Conservation (phyloP, 1,284 basidiomycete genomes). For the Phellopilus nigrolimitatus region DNA sequence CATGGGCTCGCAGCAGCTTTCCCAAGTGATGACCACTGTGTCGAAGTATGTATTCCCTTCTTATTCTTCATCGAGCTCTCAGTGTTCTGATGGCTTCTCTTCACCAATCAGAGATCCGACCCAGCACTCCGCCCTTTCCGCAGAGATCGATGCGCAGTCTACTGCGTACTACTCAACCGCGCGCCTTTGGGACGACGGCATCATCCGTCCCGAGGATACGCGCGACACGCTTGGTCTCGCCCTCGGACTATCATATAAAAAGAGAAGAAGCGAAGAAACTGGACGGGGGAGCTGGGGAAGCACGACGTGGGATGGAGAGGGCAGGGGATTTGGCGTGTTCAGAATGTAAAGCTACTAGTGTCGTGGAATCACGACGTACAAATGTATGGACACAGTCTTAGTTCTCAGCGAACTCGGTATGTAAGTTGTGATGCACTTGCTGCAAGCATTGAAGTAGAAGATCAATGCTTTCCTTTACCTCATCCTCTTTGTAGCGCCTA, state of each 20-base stretch:
- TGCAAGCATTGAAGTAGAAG: too few relatives aligned
- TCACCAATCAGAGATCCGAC: constrained; percentile 55
- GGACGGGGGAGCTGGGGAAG: constrained; percentile 26
- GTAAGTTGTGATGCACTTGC: too few relatives aligned
- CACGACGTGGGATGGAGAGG: constrained; percentile 69
- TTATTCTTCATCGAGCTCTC: constrained; percentile 7
- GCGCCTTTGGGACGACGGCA: constrained; percentile 92
- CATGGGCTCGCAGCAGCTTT: constrained; percentile 92
- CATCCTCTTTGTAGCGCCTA: too few relatives aligned
- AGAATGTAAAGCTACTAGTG: too few relatives aligned
- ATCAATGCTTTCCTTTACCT: too few relatives aligned
- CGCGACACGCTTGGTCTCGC: constrained; percentile 83
- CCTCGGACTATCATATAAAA: constrained; percentile 67
- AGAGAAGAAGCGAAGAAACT: constrained; percentile 25
- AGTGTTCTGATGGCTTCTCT: background rate
- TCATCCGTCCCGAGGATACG: constrained; percentile 90
- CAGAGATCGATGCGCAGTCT: constrained; percentile 84
- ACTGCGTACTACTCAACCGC: constrained; percentile 85
- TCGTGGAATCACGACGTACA: too few relatives aligned
- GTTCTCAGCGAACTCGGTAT: too few relatives aligned
- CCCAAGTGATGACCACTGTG: constrained; percentile 88
- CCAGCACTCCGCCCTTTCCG: constrained; percentile 69
- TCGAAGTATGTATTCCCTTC: constrained; percentile 53
- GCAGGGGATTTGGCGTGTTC: constrained; percentile 82
- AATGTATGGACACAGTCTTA: too few relatives aligned